A percentile compares a stretch with the other conserved stretches of the same genome.
Conservation (phyloP, 345 rosid species). For the Murraya paniculata region DNA sequence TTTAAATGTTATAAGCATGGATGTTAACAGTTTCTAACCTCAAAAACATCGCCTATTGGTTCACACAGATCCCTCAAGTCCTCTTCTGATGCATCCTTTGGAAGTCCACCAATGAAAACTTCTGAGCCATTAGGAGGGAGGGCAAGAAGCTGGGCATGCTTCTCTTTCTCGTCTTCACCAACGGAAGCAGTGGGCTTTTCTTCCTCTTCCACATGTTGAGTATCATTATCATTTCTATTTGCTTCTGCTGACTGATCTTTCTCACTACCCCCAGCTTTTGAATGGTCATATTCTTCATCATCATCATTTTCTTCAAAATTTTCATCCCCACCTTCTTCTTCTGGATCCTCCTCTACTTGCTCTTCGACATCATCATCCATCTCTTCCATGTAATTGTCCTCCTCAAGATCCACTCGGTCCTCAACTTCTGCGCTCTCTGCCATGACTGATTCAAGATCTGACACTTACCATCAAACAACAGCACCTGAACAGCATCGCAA, state of each 20-base stretch:
- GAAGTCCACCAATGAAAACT: constrained; percentile 97
- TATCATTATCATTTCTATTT: constrained; percentile 35
- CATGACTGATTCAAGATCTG: constrained; percentile 50
- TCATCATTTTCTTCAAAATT: constrained; percentile 52
- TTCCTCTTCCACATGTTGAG: constrained; percentile 52
- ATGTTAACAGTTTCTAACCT: constrained; percentile 44
- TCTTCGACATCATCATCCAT: constrained; percentile 87
- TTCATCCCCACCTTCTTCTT: constrained; percentile 45
- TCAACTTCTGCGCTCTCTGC: constrained; percentile 77
- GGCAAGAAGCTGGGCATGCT: constrained; percentile 72
- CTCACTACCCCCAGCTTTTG: constrained; percentile 39
- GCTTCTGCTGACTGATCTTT: constrained; percentile 51
- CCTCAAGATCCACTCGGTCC: constrained; percentile 93
- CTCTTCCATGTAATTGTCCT: constrained; percentile 92
- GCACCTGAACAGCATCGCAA: constrained; percentile 31
- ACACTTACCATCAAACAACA: constrained; percentile 48
- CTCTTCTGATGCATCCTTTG: constrained; percentile 81
- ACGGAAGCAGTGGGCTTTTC: constrained; percentile 47
- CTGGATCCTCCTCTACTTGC: constrained; percentile 65
- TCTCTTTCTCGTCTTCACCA: constrained; percentile 66
- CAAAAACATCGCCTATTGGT: constrained; percentile 74
- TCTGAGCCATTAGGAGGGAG: constrained; percentile 99
- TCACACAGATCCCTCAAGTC: constrained; percentile 88
- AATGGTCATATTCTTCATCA: constrained; percentile 48
- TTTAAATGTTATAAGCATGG: constrained; percentile 9